These are phyloP conservation scores for Nissolia schottii DNA, from an alignment of 306 rosid genomes.

Conservation along the genomic window DNA sequence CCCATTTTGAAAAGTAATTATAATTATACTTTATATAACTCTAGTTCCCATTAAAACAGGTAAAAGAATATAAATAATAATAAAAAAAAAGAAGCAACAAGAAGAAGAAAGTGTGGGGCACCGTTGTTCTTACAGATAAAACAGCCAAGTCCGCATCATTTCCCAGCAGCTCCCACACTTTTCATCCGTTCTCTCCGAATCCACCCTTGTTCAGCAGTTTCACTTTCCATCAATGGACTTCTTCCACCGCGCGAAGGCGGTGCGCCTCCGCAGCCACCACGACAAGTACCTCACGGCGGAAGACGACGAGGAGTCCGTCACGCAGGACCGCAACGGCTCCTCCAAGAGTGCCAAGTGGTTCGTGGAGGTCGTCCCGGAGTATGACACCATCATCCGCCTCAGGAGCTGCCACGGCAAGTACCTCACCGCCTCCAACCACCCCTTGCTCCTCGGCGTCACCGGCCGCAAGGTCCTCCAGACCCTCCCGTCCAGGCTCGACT, in stretches of 20 bases:
- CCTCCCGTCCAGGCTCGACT: conserved; percentile 53
- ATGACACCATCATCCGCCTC: conserved; percentile 54
- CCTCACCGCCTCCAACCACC: conserved; percentile 68
- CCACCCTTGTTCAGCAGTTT: too few species aligned
- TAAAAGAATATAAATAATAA: too few species aligned
- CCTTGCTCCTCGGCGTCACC: conserved; percentile 70
- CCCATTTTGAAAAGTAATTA: too few species aligned
- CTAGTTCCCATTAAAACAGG: too few species aligned
- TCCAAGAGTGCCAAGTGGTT: conserved; percentile 56
- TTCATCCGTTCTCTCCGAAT: too few species aligned
- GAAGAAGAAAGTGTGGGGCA: too few species aligned
- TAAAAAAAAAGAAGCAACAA: too few species aligned
- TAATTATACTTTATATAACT: too few species aligned
- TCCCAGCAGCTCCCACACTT: too few species aligned
- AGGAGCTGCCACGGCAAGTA: conserved; percentile 72
- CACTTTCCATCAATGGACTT: too few species aligned
- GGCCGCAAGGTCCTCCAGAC: conserved; percentile 72
- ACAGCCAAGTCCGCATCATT: too few species aligned
- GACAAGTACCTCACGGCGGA: conserved; percentile 75
- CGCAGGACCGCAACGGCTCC: conserved; percentile 66
- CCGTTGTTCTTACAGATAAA: too few species aligned
- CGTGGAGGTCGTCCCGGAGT: conserved; percentile 48
- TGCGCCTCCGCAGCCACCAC: conserved; percentile 73
- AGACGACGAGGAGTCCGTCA: conserved; percentile 70
- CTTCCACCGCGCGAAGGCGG: conserved; percentile 68